Evolutionary conservation across 1,284 basidiomycete genomes (phyloP).

Genomic region (Cerioporus squamosus): DNA sequence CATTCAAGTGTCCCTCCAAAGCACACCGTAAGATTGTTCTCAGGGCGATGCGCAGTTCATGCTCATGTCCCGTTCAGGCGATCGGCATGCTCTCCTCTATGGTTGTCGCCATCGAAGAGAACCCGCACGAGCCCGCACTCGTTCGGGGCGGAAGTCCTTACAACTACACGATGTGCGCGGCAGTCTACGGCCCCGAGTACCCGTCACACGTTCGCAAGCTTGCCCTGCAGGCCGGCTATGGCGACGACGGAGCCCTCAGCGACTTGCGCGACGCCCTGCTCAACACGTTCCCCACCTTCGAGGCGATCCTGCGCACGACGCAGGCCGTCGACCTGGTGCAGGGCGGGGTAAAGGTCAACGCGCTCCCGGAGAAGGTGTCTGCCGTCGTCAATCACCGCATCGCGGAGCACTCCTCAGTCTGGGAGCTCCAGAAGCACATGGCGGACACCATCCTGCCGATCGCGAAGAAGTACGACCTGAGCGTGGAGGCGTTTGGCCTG

Average conservation of each 20-base stretch:
- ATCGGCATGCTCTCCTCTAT: conserved; percentile 60
- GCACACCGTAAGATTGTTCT: conserved; percentile 46
- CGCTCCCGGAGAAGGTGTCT: conserved; percentile 56
- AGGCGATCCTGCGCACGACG: conserved; percentile 59
- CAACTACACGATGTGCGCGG: conserved; percentile 29
- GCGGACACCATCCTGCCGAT: conserved; percentile 43
- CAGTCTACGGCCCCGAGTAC: conserved; percentile 26
- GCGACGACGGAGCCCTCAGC: conserved; percentile 28
- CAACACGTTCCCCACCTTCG: conserved; percentile 27
- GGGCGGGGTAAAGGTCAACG: conserved; percentile 67
- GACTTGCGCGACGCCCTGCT: conserved; percentile 43
- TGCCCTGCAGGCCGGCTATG: conserved; percentile 16
- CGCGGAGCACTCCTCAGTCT: conserved; percentile 48
- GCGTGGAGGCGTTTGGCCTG: conserved; percentile 53
- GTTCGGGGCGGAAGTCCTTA: conserved; percentile 29
- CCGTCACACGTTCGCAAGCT: conserved; percentile 21
- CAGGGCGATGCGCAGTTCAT: background rate
- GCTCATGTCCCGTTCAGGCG: conserved; percentile 33
- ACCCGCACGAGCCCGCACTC: conserved; percentile 45
- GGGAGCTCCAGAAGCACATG: conserved; percentile 45
- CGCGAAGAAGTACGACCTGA: conserved; percentile 52
- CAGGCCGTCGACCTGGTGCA: conserved; percentile 71
- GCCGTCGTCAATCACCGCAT: conserved; percentile 62
- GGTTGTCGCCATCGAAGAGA: conserved; percentile 50
- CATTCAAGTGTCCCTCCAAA: conserved; percentile 66